Conservation (phyloP, 768 basidiomycete species). For the Cystoderma amianthinum region DNA sequence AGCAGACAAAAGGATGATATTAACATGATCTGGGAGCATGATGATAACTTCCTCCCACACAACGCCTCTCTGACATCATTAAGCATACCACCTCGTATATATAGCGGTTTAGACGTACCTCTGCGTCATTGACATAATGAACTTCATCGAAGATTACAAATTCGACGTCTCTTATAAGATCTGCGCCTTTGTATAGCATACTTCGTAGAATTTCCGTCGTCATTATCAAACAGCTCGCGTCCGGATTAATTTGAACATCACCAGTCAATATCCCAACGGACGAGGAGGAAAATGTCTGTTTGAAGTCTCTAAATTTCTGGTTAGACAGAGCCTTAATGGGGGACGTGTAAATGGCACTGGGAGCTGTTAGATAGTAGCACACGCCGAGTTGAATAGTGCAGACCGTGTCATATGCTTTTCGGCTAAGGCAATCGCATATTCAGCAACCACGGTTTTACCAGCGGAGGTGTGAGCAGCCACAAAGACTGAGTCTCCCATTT, state of each 20-base stretch:
- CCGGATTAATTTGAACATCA: slow-evolving; percentile 98
- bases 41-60: slow-evolving; percentile 99
- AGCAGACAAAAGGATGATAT: slow-evolving; percentile 93
- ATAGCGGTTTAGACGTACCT: slow-evolving; percentile 55
- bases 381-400: slow-evolving; percentile 7
- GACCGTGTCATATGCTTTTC: slow-evolving; percentile 99
- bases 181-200: slow-evolving; percentile 99
- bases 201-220: slow-evolving; percentile 96
- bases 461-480: slow-evolving; percentile 99
- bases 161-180: slow-evolving; percentile 96
- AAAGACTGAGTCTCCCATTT: slow-evolving; percentile 96
- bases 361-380: slow-evolving; percentile 6
- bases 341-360: slow-evolving; percentile 95
- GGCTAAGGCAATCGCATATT: slow-evolving; percentile 96
- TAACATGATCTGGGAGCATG: slow-evolving; percentile 98
- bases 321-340: slow-evolving; percentile 99
- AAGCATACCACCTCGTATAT: neutral
- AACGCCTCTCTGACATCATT: slow-evolving; percentile 71
- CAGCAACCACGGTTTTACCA: slow-evolving; percentile 98
- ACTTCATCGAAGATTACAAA: slow-evolving; percentile 99
- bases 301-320: slow-evolving; percentile 98
- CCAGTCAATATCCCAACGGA: slow-evolving; percentile 96
- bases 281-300: slow-evolving; percentile 85
- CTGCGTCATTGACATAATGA: slow-evolving; percentile 98
- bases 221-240: slow-evolving; percentile 96